Evolutionary conservation across 352 stramenopile genomes (phyloP), one percentile per base, ranked within the genome.

Genomic region (Phytophthora meadii): DNA sequence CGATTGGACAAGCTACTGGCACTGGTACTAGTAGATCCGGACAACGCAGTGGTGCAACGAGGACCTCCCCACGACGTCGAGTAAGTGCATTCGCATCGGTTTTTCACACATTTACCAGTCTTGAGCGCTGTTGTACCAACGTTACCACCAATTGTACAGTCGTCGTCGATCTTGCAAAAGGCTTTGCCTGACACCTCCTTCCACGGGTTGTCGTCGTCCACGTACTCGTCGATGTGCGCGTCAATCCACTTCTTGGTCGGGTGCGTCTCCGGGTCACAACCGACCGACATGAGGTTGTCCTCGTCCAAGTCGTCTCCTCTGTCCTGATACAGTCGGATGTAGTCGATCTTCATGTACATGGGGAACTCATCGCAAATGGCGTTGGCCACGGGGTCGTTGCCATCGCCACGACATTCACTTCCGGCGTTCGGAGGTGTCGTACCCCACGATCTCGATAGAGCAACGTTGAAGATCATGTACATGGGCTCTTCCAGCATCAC

Each of bases 331-430:
- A 92, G 45, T 8, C 90, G 84, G 17, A 97, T 81, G 72, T 94
- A 93, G 70, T 97, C 88, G 64, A 97, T 87, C 71, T 94, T 84
- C 77, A 94, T 93, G 73, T 86, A 86, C 77, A 90, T 90, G 0
- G 82, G 86, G 68, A 96, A 92, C 27, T 60, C 73, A 46, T 94
- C 79, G 61, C 88, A 96, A 41, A 90, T 88, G 30, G 77, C 81
- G 48, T 90, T 90, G 10, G 58, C 54, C 22, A 80, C 62, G 0
- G 69, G 51, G 24, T 83, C 55, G 2, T 78, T 80, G 6, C 79
- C 83, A 30, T 90, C 74, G 22, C 81, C 80, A 24, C 82, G 79
- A 19, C 80, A 84, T 15, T 73, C 68, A 2, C 53, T 48, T 1
- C 67, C 65, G 15, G 74, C 30, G 39, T 89, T 89, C 2, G 81